Base-by-base conservation (phyloP, 768 basidiomycete genomes). In the Sporobolomyces roseus region DNA sequence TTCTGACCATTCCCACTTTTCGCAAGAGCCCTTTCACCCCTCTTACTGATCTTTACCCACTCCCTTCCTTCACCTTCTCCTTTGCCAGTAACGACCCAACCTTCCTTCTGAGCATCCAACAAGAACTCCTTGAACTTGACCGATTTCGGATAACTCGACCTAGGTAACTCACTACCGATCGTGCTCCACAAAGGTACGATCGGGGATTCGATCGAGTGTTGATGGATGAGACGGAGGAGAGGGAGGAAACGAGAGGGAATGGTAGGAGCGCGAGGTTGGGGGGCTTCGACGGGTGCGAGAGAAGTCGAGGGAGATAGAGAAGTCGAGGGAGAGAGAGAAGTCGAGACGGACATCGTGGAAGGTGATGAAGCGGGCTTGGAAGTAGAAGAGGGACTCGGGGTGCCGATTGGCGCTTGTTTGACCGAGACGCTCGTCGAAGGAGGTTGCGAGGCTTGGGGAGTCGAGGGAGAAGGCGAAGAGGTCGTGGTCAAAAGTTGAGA, bases 41-140 rank as follows among this genome's bases (percentile, higher is more conserved):
- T 35, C 43, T 49, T 36, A 14, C 49, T 62, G 1, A 68, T n/a
- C 49, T 19, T 58, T 13, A 63, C 50, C 66, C 66, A 68, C 49
- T 68, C 61, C 12, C 25, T 51, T 13, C 61, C 66, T 17, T 52
- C 61, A 1, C 17, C 25, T 14, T 56, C 52, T 13, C 65, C 59
- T 43, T 21, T 46, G 1, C 66, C 66, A 4, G 14, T 12, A 19
- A 17, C 8, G 8, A 68, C 66, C 66, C 66, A 68, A 25, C 66
- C 66, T 35, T 25, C 61, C 10, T 33, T 48, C 29, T 68, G 61
- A 14, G 61, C 61, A 30, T 32, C 38, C 0, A 4, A 12, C 4
- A 68, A 1, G 16, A 32, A 38, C 5, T n/a, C 48, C 23, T 50
- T 52, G 4, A 66, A 25, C 50, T 63, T 60, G 17, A n/a, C 17